Evolutionary conservation across 1,284 basidiomycete species (phyloP).

Genomic region (Polyporus tsugae): DNA sequence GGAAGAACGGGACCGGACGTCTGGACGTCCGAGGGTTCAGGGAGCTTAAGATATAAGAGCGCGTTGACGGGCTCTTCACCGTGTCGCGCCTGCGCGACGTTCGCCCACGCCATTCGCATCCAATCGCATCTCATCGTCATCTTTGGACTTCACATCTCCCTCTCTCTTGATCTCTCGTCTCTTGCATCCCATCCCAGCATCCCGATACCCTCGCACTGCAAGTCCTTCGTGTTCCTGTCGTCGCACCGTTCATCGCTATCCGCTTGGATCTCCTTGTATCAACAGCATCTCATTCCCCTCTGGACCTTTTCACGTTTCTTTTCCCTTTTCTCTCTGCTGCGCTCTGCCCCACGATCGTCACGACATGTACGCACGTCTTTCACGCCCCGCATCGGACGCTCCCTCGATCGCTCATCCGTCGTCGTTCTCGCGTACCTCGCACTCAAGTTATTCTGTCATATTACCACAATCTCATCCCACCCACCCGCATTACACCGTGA

Average conservation of each 20-base stretch:
- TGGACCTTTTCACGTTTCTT: conserved; percentile 8
- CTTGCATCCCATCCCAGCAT: conserved; percentile 16
- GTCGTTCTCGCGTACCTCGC: conserved; percentile 7
- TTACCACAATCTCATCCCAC: conserved; percentile 5
- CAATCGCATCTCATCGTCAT: conserved; percentile 25
- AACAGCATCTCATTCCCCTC: conserved; percentile 30
- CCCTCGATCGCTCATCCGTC: conserved; percentile 2
- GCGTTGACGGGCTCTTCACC: conserved; percentile 26
- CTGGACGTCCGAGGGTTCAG: conserved; percentile 83
- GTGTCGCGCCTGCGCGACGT: conserved; percentile 15
- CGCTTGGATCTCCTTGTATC: conserved; percentile 23
- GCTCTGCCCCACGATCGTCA: conserved; percentile 11
- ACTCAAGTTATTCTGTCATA: conserved; percentile 28
- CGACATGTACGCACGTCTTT: conserved; percentile 13
- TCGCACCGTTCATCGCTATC: conserved; percentile 20
- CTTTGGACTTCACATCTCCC: conserved; percentile 20
- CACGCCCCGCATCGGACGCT: conserved; percentile 5
- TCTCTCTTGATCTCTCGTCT: conserved; percentile 15
- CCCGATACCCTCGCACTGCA: conserved; percentile 23
- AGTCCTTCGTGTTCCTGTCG: conserved; percentile 19
- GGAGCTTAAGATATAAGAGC: conserved; percentile 75
- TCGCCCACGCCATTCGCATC: conserved; percentile 19
- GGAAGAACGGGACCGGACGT: conserved; percentile 74
- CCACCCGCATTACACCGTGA: conserved; percentile 18
- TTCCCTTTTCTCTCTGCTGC: conserved; percentile 8